These are phyloP conservation scores for Solanum paucissectum DNA, from an alignment of 257 asterid genomes.

Conservation along the genomic window DNA sequence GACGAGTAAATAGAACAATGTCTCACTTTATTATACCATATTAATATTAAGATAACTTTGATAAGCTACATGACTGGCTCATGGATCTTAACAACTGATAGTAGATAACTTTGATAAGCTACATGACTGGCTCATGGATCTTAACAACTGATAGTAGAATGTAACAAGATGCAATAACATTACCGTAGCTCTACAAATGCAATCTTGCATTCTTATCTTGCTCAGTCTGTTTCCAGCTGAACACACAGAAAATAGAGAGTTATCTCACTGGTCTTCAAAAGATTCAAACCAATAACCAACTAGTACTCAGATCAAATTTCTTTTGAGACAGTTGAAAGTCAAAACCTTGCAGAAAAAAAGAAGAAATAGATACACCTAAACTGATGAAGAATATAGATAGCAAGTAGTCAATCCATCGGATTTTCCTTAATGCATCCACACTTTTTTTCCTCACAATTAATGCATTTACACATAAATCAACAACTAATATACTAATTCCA, in stretches of 20 bases:
- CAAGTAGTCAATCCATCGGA: not conserved
- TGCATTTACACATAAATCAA: not conserved
- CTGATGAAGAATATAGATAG: not conserved
- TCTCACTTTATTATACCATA: not conserved
- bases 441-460: not conserved
- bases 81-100: not conserved
- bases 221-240: not conserved
- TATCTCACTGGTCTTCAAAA: not conserved
- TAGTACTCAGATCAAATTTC: not conserved
- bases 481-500: not conserved
- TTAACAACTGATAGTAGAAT: not conserved
- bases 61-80: not conserved
- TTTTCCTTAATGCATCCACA: not conserved
- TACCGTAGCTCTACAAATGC: not conserved
- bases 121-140: not conserved
- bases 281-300: not conserved
- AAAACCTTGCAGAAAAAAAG: not conserved
- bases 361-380: not conserved
- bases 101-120: not conserved
- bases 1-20: not conserved
- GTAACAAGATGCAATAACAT: not conserved
- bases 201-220: not conserved
- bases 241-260: not conserved
- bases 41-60: not conserved
- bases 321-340: not conserved